Conservation (phyloP, 2,329 filamentous ascomycete genomes). For the Tolypocladium guangdongense region DNA sequence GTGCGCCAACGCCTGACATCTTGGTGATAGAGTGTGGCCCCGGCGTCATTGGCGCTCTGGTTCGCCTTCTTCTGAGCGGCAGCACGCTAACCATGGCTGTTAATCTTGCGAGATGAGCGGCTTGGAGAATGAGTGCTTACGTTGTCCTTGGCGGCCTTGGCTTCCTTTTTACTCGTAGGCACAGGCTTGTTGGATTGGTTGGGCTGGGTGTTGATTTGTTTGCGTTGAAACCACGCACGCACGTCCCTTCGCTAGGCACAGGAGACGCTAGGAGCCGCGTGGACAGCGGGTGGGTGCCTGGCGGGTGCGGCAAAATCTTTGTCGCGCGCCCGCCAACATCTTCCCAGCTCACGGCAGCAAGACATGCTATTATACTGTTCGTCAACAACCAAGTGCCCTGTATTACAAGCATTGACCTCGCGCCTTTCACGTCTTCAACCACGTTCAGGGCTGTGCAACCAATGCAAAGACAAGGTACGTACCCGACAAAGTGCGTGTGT, state of each 20-base stretch:
- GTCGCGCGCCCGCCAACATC: neutral
- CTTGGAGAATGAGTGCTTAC: slow-evolving; percentile 31
- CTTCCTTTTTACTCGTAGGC: slow-evolving; percentile 70
- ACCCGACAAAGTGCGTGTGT: neutral
- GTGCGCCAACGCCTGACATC: no score
- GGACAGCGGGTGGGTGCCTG: neutral
- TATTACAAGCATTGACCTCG: neutral
- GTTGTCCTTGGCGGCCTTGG: slow-evolving; percentile 55
- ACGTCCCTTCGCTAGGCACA: neutral
- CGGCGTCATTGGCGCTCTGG: slow-evolving; percentile 35
- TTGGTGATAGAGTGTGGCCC: slow-evolving; percentile 35
- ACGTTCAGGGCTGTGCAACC: neutral
- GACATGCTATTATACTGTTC: neutral
- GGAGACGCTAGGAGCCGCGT: neutral
- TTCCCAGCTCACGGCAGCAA: no score
- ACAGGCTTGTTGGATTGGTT: slow-evolving; percentile 61
- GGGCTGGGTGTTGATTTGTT: no score
- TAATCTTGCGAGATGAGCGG: neutral
- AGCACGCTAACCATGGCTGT: slow-evolving; percentile 27
- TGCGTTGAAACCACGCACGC: neutral
- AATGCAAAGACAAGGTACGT: neutral
- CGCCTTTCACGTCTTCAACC: no score
- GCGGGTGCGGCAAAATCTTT: neutral
- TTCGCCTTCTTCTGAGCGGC: slow-evolving; percentile 53
- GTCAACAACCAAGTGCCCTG: neutral